A percentile compares a stretch with the other conserved stretches of the same genome.
Conservation (phyloP, 768 basidiomycete species). For the Pisolithus albus region DNA sequence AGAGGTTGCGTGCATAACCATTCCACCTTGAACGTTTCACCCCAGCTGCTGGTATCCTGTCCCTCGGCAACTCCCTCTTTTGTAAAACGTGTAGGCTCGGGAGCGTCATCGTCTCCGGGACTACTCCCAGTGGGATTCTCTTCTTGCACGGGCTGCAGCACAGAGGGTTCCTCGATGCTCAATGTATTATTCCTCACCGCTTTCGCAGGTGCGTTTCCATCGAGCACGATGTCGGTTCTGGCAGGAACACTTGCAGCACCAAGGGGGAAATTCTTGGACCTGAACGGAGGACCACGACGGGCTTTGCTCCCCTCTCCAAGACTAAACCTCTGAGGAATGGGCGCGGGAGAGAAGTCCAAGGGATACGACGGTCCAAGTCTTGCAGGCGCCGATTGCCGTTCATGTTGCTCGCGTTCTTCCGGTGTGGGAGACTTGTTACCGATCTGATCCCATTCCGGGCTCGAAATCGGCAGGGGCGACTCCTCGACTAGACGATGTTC, state of each 20-base stretch:
- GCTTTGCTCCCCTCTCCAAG: constrained; percentile 20
- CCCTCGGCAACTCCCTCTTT: constrained; percentile 5
- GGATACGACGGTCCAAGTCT: constrained; percentile 35
- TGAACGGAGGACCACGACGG: not conserved
- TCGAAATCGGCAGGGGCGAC: constrained; percentile 34
- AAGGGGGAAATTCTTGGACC: not conserved
- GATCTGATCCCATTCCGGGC: not conserved
- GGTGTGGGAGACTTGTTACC: not conserved
- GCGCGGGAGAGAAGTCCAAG: constrained; percentile 23
- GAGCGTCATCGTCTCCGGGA: constrained; percentile 16
- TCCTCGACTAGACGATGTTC: constrained; percentile 35
- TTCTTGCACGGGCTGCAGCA: constrained; percentile 19
- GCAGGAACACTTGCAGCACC: not conserved
- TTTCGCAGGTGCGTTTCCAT: constrained; percentile 34
- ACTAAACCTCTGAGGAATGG: constrained; percentile 25
- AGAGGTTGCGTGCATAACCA: constrained; percentile 72
- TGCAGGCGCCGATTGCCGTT: constrained; percentile 45
- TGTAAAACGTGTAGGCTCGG: constrained; percentile 19
- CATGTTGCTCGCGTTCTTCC: not conserved
- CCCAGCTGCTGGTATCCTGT: constrained; percentile 45
- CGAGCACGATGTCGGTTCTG: constrained; percentile 31
- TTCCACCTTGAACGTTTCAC: constrained; percentile 72
- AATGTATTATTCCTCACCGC: constrained; percentile 19
- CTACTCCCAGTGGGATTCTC: constrained; percentile 5
- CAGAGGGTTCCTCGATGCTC: constrained; percentile 14